A percentile compares a stretch with the other conserved stretches of the same genome.
phyloP scores from a whole-genome alignment of 139 green algal genomes.

The Tetradesmus obliquus region DNA sequence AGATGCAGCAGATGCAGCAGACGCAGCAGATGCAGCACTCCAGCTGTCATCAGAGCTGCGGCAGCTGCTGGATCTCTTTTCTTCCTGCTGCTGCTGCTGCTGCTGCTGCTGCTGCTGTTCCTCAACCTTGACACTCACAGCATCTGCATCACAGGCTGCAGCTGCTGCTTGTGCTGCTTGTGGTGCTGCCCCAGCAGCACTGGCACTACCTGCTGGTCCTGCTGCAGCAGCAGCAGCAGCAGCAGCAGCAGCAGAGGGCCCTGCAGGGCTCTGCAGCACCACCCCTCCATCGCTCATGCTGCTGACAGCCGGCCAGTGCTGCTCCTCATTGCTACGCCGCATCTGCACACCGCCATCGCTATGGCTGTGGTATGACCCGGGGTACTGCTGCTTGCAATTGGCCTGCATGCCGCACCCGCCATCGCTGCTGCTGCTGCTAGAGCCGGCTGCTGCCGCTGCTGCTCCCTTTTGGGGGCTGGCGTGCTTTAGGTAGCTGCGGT shows the following conservation, averaged over 20 bases:
- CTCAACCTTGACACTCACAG: too few species aligned
- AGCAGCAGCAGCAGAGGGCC: background rate
- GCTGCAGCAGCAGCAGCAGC: background rate
- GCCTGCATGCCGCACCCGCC: background rate
- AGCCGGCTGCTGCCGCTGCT: background rate
- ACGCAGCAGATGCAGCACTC: background rate
- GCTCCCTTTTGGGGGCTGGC: background rate
- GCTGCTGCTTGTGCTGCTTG: background rate
- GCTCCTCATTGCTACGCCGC: background rate
- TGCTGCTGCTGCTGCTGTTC: background rate
- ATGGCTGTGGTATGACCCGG: background rate
- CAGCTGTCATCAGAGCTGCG: background rate
- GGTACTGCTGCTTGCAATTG: background rate
- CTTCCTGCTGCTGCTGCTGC: background rate
- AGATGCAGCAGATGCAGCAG: background rate
- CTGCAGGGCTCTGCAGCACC: background rate
- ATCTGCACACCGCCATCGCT: background rate
- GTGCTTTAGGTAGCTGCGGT: constrained; percentile 12
- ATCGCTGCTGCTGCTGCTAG: background rate
- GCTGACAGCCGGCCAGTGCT: background rate
- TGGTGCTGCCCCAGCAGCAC: background rate
- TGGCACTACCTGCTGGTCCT: background rate
- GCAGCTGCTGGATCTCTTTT: background rate
- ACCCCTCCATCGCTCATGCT: background rate
- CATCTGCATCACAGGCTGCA: too few species aligned